phyloP scores from a whole-genome alignment of 2,329 filamentous ascomycete species.

The Hawksworthiomyces lignivorus region DNA sequence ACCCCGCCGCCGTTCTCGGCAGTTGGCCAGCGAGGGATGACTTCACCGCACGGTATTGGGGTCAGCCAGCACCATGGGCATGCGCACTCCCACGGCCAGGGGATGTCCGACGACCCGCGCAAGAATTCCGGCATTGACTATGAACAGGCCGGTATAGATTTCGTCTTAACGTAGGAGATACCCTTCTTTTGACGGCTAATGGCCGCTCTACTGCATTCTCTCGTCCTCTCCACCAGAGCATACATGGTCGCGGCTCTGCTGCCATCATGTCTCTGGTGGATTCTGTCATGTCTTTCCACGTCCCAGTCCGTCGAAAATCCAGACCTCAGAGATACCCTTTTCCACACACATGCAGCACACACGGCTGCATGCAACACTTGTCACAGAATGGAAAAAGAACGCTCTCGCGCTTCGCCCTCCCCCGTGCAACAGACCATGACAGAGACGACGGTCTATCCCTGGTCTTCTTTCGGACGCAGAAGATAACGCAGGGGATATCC shows the following conservation, averaged over 20 bases:
- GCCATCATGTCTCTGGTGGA: too few species aligned
- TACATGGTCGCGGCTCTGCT: too few species aligned
- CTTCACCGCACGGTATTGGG: conserved; percentile 4
- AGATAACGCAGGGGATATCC: too few species aligned
- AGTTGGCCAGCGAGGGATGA: conserved; percentile 14
- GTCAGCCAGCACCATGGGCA: conserved; percentile 7
- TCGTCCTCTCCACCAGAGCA: background rate
- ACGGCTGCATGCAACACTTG: background rate
- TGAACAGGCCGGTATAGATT: conserved; percentile 80
- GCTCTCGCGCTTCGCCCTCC: too few species aligned
- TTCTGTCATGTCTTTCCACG: too few species aligned
- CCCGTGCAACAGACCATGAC: too few species aligned
- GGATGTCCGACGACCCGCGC: conserved; percentile 21
- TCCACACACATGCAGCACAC: conserved; percentile 30
- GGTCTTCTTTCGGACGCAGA: too few species aligned
- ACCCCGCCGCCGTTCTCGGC: conserved; percentile 33
- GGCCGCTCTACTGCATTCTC: conserved; percentile 2
- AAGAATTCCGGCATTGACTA: conserved; percentile 51
- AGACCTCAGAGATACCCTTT: conserved; percentile 60
- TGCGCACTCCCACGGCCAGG: too few species aligned
- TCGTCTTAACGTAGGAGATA: conserved; percentile 78
- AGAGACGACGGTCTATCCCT: too few species aligned
- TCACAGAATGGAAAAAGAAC: too few species aligned
- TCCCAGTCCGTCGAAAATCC: conserved; percentile 19
- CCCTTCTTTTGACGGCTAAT: conserved; percentile 25